Base-by-base conservation (phyloP, 208 protist species). In the Trypanosoma platydactyli region DNA sequence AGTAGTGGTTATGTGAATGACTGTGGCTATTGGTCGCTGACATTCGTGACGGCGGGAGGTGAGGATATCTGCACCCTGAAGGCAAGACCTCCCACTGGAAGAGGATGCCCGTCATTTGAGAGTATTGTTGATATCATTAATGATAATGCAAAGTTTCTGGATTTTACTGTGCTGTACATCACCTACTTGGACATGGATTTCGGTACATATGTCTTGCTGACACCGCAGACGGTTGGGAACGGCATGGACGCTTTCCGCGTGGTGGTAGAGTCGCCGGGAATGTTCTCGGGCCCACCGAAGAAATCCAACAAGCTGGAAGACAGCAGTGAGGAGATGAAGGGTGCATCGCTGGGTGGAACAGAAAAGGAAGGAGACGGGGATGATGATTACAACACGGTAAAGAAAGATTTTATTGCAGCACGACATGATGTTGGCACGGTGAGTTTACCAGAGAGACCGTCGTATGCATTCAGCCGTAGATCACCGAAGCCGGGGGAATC, bases 141-240 rank as follows among this genome's bases (percentile, higher is more conserved):
- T 12, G 49, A 60, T 27, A 60, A 44, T 27, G 68, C 68, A 1
- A 24, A 12, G 18, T 46, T 66, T 3, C 20, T 60, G 24, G 40
- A 51, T 13, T 30, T 65, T 35, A 44, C 20, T 0, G 57, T 73
- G 30, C 1, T 42, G 0, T 66, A 73, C 30, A 38, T 66, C n/a
- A 67, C 51, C 5, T 73, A 67, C 30, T 55, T 67, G 48, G 68
- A 73, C 29, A 60, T 38, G 49, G 68, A 73, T 35, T 66, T 73
- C 51, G 58, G 45, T 35, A 27, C 68, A 0, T 73, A 45, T 55
- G 52, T 59, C 4, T 25, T 73, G n/a, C 42, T 73, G 22, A 73
- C 68, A 5, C 52, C 57, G 5, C 57, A 48, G 1, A 62, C 41
- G 20, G 57, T 59, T 25, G 41, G 55, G 29, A 64, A 59, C 27